A percentile compares a stretch with the other conserved stretches of the same genome.
phyloP scores from a whole-genome alignment of 2,329 filamentous ascomycete genomes.

The Trichophyton benhamiae region DNA sequence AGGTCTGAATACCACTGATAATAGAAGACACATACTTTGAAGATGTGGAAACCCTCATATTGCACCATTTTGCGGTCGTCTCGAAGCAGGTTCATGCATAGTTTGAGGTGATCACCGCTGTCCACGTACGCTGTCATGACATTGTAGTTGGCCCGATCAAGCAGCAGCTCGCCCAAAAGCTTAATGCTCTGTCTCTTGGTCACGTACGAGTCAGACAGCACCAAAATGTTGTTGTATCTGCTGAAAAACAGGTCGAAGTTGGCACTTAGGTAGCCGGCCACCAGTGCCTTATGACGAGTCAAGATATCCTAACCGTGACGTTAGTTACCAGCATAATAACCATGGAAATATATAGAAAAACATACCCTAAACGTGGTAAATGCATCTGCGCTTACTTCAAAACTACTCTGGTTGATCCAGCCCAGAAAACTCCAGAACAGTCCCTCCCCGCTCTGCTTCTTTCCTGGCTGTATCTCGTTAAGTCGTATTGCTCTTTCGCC shows the following conservation, averaged over 20 bases:
- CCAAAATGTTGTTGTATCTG: slow-evolving; percentile 73
- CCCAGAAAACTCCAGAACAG: slow-evolving; percentile 96
- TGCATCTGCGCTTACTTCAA: slow-evolving; percentile 92
- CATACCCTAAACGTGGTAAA: slow-evolving; percentile 91
- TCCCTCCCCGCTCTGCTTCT: slow-evolving; percentile 63
- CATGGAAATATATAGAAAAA: background rate
- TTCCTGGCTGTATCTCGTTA: slow-evolving; percentile 61
- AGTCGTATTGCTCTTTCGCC: slow-evolving; percentile 65
- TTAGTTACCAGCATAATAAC: background rate
- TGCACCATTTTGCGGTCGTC: slow-evolving; percentile 98
- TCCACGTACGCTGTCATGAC: slow-evolving; percentile 98
- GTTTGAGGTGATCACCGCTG: slow-evolving; percentile 87
- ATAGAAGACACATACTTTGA: slow-evolving; percentile 51
- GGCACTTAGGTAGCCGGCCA: slow-evolving; percentile 72
- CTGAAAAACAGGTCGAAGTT: slow-evolving; percentile 93
- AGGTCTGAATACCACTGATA: background rate
- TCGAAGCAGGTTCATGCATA: slow-evolving; percentile 92
- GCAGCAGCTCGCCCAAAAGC: slow-evolving; percentile 80
- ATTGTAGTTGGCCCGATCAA: slow-evolving; percentile 91
- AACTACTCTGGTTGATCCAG: slow-evolving; percentile 93
- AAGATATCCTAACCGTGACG: slow-evolving; percentile 58
- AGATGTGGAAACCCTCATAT: slow-evolving; percentile 97
- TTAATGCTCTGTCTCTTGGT: slow-evolving; percentile 98
- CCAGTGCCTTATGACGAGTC: slow-evolving; percentile 83
- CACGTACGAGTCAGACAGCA: slow-evolving; percentile 91